Percentiles rank a stretch among this genome's conserved stretches.
Conservation (phyloP, 345 rosid genomes). For the Clarkia xantiana region DNA sequence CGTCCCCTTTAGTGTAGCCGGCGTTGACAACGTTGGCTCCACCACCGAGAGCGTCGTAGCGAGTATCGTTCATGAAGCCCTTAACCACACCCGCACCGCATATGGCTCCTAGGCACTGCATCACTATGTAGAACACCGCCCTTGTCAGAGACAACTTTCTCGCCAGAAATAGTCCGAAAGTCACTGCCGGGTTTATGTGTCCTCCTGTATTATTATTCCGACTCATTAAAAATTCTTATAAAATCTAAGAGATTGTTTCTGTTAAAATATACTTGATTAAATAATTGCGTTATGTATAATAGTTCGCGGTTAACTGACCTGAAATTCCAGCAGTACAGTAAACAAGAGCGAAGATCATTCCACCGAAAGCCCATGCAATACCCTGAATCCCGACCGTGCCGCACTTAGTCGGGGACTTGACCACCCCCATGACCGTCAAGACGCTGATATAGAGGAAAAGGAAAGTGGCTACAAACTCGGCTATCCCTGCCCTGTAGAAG, state of each 20-base stretch:
- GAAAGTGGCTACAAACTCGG: constrained; percentile 8
- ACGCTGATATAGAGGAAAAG: constrained; percentile 4
- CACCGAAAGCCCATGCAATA: constrained; percentile 16
- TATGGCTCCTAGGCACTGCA: constrained; percentile 9
- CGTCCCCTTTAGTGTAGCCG: constrained; percentile 11
- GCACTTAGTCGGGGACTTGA: constrained; percentile 8
- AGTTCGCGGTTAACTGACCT: no score
- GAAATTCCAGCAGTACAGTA: constrained; percentile 14
- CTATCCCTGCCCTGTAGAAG: constrained; percentile 7
- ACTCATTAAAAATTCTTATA: no score
- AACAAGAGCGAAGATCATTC: constrained; percentile 13
- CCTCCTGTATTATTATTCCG: no score
- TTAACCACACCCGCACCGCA: constrained; percentile 13
- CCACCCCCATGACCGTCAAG: constrained; percentile 14
- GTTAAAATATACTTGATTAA: no score
- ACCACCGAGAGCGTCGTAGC: constrained; percentile 5
- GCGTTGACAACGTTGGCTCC: constrained; percentile 9
- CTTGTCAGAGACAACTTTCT: constrained; percentile 12
- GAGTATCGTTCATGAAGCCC: constrained; percentile 5
- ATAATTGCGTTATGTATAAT: no score
- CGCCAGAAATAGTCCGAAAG: constrained; percentile 10
- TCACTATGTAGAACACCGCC: constrained; percentile 11
- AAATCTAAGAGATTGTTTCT: no score
- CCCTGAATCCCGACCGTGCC: constrained; percentile 12
- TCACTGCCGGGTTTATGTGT: constrained; percentile 9